Evolutionary conservation across 805 yeast species (phyloP), one percentile per base, ranked within the genome.

Genomic region (Candida suzukii): DNA sequence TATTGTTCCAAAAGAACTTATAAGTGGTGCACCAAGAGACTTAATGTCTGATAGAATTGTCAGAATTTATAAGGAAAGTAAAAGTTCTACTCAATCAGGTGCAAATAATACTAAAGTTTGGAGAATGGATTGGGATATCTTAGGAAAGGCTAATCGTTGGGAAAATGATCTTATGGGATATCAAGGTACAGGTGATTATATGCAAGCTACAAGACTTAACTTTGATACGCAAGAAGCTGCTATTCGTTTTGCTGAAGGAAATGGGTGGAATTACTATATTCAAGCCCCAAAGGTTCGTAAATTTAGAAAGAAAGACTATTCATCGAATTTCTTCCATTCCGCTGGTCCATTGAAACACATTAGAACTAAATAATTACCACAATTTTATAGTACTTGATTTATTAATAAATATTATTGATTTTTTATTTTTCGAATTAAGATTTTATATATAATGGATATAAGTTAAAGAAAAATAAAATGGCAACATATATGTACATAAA

Each of bases 81-180:
- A 83, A 63, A 70, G 87, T 14, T 95, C 95, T 30, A 86, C 90
- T 16, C 95, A 86, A 66, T 77, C 86, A 28, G 87, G 90, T 12
- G 53, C 52, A 17, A 66, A 68, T 52, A 72, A 75, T 53, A 70
- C 74, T 17, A 60, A 64, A 41, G 60, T 56, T 50, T 86, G 95
- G 95, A 78, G 76, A 54, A 57, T 86, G 42, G 95, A 86, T 63
- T 86, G 93, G 91, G 95, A 87, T 56, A 74, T 85, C 33, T 65
- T 81, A 42, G 79, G 79, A 35, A 77, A 80, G 54, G 86, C 83
- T 19, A 78, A 86, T 68, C 70, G 93, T 58, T 86, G 95, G 95
- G 95, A 86, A 58, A 86, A 86, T 63, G 91, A 84, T 59, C 69
- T 86, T 58, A 86, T 86, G 63, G 95, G 95, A 21, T 86, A 84